Evolutionary conservation across 345 rosid genomes (phyloP).

Genomic region (Brassica nigra): DNA sequence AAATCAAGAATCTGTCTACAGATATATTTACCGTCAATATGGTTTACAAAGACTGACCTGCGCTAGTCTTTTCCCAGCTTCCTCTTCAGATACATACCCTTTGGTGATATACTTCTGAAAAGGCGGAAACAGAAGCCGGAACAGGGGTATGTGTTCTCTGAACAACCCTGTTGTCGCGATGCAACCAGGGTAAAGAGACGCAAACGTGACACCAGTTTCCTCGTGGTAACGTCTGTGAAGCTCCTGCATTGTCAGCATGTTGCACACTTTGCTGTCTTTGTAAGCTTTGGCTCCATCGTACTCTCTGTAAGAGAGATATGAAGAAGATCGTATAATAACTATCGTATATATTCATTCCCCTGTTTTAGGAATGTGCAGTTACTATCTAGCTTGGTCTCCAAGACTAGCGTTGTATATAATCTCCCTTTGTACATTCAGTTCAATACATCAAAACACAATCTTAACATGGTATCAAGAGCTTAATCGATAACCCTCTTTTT

Average conservation of each 20-base stretch:
- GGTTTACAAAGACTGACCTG: conserved; percentile 53
- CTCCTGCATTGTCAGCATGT: conserved; percentile 96
- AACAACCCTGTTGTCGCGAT: conserved; percentile 97
- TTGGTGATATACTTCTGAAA: conserved; percentile 98
- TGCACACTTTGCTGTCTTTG: conserved; percentile 98
- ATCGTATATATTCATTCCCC: too few relatives aligned
- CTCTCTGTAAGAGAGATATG: too few relatives aligned
- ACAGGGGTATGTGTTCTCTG: conserved; percentile 92
- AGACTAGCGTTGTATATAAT: too few relatives aligned
- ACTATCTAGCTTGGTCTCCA: too few relatives aligned
- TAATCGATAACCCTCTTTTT: too few relatives aligned
- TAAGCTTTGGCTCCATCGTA: conserved; percentile 93
- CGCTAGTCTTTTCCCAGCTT: conserved; percentile 91
- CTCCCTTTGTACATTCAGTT: too few relatives aligned
- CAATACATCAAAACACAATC: too few relatives aligned
- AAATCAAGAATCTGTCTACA: conserved; percentile 5
- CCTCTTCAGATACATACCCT: conserved; percentile 91
- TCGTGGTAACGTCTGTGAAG: conserved; percentile 93
- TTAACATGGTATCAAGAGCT: too few relatives aligned
- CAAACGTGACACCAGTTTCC: conserved; percentile 79
- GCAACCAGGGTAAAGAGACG: conserved; percentile 97
- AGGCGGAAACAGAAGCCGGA: conserved; percentile 89
- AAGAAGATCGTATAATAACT: too few relatives aligned
- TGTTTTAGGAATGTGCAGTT: too few relatives aligned
- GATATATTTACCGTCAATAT: neutral